Percentiles rank a stretch among this genome's conserved stretches.
phyloP scores from a whole-genome alignment of 331 rosid species.

The Rhamnella rubrinervis region DNA sequence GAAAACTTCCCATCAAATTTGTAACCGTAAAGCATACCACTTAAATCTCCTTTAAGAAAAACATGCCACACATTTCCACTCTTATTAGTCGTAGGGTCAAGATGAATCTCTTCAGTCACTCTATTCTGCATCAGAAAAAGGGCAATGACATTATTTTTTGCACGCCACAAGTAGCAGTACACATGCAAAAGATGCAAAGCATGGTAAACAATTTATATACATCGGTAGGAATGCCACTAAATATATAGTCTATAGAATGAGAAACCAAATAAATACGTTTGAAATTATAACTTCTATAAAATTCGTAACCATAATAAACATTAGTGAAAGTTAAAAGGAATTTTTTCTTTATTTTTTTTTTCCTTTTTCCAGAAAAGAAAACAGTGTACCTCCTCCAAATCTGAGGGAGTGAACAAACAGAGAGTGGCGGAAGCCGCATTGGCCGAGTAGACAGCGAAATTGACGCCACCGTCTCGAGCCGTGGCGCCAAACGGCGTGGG shows the following conservation, averaged over 20 bases:
- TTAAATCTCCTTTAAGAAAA: constrained; percentile 74
- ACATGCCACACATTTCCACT: constrained; percentile 95
- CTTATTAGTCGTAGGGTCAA: constrained; percentile 64
- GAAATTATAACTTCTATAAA: too few relatives aligned
- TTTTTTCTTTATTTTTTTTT: too few relatives aligned
- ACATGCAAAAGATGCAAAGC: constrained; percentile 1
- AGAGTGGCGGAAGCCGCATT: constrained; percentile 72
- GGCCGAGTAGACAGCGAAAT: constrained; percentile 70
- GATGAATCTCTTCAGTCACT: constrained; percentile 63
- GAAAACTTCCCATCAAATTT: constrained; percentile 73
- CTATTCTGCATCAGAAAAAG: constrained; percentile 56
- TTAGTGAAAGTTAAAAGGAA: not conserved
- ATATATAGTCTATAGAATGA: too few relatives aligned
- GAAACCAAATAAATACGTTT: too few relatives aligned
- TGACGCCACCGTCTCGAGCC: constrained; percentile 62
- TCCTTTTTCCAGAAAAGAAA: not conserved
- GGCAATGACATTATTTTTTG: not conserved
- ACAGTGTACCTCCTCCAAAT: constrained; percentile 53
- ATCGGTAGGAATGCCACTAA: too few relatives aligned
- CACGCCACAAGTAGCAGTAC: not conserved
- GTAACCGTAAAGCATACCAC: constrained; percentile 75
- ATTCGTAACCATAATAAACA: not conserved
- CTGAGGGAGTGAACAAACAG: constrained; percentile 63
- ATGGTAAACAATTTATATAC: not conserved
- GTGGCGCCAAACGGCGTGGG: constrained; percentile 84